These are phyloP conservation scores for Pichia phayaonensis DNA, from an alignment of 805 yeast species.

Conservation along the genomic window DNA sequence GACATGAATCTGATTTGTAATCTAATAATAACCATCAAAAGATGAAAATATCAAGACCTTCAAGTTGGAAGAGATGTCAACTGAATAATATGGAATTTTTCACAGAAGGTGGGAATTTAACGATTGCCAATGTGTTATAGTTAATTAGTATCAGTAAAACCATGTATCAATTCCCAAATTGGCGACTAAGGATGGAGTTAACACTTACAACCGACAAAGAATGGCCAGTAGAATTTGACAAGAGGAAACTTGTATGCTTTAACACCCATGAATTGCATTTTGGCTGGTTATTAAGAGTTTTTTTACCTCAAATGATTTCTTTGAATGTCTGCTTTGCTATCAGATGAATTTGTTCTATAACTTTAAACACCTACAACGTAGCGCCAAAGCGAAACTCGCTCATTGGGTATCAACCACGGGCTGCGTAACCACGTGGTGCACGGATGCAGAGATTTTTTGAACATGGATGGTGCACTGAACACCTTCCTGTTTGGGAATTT, in stretches of 20 bases:
- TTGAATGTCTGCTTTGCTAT: too few relatives aligned
- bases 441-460: not conserved
- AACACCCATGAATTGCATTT: conserved; percentile 29
- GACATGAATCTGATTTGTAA: too few relatives aligned
- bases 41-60: too few relatives aligned
- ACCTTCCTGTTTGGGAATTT: not conserved
- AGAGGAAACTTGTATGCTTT: conserved; percentile 31
- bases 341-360: too few relatives aligned
- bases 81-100: too few relatives aligned
- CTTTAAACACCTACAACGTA: not conserved
- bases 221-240: conserved; percentile 80
- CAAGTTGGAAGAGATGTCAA: too few relatives aligned
- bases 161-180: not conserved
- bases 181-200: not conserved
- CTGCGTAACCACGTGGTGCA: not conserved
- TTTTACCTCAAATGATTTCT: not conserved
- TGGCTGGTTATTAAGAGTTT: conserved; percentile 3
- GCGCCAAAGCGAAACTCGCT: not conserved
- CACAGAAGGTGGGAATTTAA: too few relatives aligned
- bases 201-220: conserved; percentile 71
- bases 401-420: not conserved
- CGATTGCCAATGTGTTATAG: not conserved
- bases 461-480: not conserved
- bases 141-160: not conserved
- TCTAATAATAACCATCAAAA: too few relatives aligned